These are phyloP conservation scores for Mycena rebaudengoi DNA, from an alignment of 768 basidiomycete genomes.

Conservation along the genomic window DNA sequence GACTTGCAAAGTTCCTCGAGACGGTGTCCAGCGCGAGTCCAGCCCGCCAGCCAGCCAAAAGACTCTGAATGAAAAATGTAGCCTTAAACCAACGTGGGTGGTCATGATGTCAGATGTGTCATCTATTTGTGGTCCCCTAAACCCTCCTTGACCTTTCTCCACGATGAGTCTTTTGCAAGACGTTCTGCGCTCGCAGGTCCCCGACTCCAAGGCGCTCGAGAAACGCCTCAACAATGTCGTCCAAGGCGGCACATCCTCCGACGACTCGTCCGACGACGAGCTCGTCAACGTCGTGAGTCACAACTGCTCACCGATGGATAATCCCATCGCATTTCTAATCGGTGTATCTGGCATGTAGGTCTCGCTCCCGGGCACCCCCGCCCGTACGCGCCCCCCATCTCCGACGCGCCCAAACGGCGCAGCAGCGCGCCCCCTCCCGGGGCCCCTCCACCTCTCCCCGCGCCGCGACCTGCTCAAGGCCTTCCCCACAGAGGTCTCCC, in stretches of 20 bases:
- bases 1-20: no score
- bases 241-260: conserved; percentile 36
- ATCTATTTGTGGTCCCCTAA: no score
- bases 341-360: no score
- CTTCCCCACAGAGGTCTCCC: conserved; percentile 84
- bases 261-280: conserved; percentile 73
- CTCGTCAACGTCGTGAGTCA: conserved; percentile 74
- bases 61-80: no score
- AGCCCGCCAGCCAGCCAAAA: no score
- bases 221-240: conserved; percentile 41
- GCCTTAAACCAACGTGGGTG: no score
- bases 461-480: conserved; percentile 68
- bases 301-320: neutral
- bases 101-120: no score
- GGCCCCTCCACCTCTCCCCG: conserved; percentile 54
- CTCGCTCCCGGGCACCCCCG: conserved; percentile 73
- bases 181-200: conserved; percentile 65
- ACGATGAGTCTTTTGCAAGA: conserved; percentile 75
- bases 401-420: conserved; percentile 55
- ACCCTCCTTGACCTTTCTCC: no score
- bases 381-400: conserved; percentile 69
- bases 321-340: neutral
- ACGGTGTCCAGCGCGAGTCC: no score
- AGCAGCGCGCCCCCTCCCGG: conserved; percentile 56
- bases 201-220: conserved; percentile 44